phyloP scores from a whole-genome alignment of 2,329 filamentous ascomycete species.

The Colletotrichum sidae region DNA sequence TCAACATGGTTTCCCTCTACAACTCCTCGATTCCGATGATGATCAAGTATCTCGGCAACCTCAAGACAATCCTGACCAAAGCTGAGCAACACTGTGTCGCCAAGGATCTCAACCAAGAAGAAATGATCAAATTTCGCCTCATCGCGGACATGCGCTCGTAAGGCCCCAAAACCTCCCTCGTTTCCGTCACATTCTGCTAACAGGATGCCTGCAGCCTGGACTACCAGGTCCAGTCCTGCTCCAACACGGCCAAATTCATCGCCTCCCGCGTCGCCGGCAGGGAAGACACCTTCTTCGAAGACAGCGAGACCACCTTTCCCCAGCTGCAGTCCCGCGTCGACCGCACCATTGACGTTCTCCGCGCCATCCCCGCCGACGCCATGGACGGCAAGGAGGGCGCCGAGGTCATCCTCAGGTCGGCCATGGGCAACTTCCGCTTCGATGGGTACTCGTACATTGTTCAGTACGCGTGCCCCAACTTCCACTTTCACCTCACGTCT shows the following conservation, averaged over 20 bases:
- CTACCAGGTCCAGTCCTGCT: constrained; percentile 40
- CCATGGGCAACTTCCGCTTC: constrained; percentile 42
- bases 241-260: constrained; percentile 40
- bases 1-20: constrained; percentile 32
- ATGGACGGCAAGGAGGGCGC: constrained; percentile 40
- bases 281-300: constrained; percentile 32
- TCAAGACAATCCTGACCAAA: constrained; percentile 40
- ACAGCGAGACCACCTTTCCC: constrained; percentile 36
- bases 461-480: constrained; percentile 63
- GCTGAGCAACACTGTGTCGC: constrained; percentile 26
- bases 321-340: constrained; percentile 33
- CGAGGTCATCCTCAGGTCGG: constrained; percentile 42
- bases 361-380: constrained; percentile 39
- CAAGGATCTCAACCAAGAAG: constrained; percentile 34
- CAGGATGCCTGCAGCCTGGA: constrained; percentile 25
- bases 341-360: constrained; percentile 45
- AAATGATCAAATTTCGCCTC: constrained; percentile 39
- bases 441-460: constrained; percentile 55
- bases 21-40: constrained; percentile 41
- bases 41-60: constrained; percentile 43
- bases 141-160: constrained; percentile 40
- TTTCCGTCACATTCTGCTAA: not conserved
- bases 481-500: constrained; percentile 69
- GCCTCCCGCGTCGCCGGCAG: constrained; percentile 33
- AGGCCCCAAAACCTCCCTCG: not conserved